phyloP scores from a whole-genome alignment of 441 rosid genomes.

The Populus hybrid region DNA sequence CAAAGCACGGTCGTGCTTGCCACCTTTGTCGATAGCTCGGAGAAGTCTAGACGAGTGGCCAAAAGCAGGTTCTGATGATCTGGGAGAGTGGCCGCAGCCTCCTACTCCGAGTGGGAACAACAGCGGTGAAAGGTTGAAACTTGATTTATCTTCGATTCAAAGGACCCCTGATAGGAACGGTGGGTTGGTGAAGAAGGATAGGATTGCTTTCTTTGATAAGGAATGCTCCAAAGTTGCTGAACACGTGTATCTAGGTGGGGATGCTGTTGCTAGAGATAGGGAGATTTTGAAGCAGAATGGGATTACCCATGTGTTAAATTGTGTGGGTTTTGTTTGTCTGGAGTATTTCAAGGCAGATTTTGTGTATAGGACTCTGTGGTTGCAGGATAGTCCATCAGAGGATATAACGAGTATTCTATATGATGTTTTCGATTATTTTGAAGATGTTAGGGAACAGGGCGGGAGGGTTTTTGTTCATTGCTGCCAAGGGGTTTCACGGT shows the following conservation, averaged over 20 bases:
- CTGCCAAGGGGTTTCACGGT: conserved; percentile 72
- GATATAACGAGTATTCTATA: conserved; percentile 74
- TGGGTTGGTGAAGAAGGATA: conserved; percentile 55
- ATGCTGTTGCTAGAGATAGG: conserved; percentile 68
- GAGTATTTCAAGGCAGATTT: conserved; percentile 80
- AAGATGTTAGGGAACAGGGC: conserved; percentile 70
- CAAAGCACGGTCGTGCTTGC: conserved; percentile 53
- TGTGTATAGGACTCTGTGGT: conserved; percentile 75
- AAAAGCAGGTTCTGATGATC: conserved; percentile 67
- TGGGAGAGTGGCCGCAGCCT: conserved; percentile 76
- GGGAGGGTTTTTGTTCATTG: conserved; percentile 75
- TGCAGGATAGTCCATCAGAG: conserved; percentile 71
- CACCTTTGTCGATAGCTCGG: conserved; percentile 56
- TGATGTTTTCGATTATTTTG: conserved; percentile 82
- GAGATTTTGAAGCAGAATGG: conserved; percentile 55
- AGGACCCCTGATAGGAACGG: conserved; percentile 44
- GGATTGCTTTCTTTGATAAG: conserved; percentile 70
- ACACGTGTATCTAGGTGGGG: conserved; percentile 67
- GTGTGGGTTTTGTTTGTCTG: conserved; percentile 75
- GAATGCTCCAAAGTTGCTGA: conserved; percentile 74
- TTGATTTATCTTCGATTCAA: conserved; percentile 27
- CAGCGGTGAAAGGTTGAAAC: conserved; percentile 15
- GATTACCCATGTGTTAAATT: conserved; percentile 73
- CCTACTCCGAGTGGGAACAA: conserved; percentile 59
- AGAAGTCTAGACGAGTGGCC: conserved; percentile 74